Evolutionary conservation across 192 early-diverging fungal species (phyloP).

Genomic region (Coemansia erecta): DNA sequence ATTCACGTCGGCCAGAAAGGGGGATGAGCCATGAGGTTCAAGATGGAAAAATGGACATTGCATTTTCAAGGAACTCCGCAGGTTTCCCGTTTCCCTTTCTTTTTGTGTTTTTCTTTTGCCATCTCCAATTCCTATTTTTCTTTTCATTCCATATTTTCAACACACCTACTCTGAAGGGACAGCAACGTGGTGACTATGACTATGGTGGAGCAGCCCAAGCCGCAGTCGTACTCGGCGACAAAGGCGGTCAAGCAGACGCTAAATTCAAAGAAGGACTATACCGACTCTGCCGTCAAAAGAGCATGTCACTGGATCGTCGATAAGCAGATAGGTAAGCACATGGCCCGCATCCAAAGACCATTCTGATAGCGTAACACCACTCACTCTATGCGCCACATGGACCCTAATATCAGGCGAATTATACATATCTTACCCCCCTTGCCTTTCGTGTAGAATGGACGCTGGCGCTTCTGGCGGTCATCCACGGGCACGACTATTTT

Average conservation of each 20-base stretch:
- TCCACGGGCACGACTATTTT: slow-evolving; percentile 26
- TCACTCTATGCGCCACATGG: too few species aligned
- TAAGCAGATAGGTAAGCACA: slow-evolving; percentile 36
- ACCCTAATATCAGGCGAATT: background rate
- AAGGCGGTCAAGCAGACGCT: slow-evolving; percentile 16
- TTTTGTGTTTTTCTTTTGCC: background rate
- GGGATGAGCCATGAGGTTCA: too few species aligned
- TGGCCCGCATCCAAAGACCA: too few species aligned
- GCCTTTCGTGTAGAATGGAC: slow-evolving; percentile 19
- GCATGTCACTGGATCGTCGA: slow-evolving; percentile 38
- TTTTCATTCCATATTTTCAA: too few species aligned
- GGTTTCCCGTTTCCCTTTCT: background rate
- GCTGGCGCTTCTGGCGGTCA: slow-evolving; percentile 25
- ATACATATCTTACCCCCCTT: background rate
- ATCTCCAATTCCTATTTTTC: background rate
- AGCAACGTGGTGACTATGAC: too few species aligned
- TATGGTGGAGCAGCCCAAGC: slow-evolving; percentile 19
- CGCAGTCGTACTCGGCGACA: slow-evolving; percentile 18
- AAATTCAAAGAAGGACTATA: background rate
- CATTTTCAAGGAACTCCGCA: too few species aligned
- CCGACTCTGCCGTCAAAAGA: background rate
- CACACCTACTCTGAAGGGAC: too few species aligned
- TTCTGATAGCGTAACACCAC: too few species aligned
- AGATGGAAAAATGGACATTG: too few species aligned
- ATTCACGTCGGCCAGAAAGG: too few species aligned